Percentiles rank a stretch among this genome's conserved stretches.
These are phyloP conservation scores for Trichoderma atroviride DNA, from an alignment of 2,329 filamentous ascomycete genomes.

Conservation along the genomic window DNA sequence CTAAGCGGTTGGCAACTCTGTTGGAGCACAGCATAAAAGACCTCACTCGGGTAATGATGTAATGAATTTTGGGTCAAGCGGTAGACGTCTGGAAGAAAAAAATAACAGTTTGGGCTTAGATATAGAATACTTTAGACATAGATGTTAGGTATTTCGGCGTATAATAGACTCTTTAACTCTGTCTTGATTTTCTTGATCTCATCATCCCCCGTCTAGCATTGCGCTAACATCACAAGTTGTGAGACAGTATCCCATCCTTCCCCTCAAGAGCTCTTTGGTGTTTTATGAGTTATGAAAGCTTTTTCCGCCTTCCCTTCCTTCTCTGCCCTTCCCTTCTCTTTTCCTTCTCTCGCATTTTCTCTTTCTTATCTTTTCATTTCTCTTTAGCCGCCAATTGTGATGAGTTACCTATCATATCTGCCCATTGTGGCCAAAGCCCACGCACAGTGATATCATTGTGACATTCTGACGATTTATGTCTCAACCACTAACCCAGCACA, in stretches of 20 bases:
- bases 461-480: background rate
- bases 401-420: background rate
- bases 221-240: background rate
- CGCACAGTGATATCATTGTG: background rate
- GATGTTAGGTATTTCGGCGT: background rate
- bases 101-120: background rate
- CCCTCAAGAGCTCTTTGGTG: background rate
- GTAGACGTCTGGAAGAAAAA: background rate
- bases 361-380: background rate
- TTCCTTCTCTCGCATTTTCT: background rate
- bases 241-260: background rate
- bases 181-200: background rate
- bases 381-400: background rate
- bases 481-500: background rate
- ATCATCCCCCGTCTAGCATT: background rate
- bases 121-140: background rate
- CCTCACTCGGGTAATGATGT: background rate
- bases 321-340: background rate
- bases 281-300: background rate
- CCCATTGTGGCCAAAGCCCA: background rate
- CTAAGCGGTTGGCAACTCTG: background rate
- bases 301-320: background rate
- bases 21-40: background rate
- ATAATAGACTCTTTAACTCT: background rate
- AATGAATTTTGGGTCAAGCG: conserved; percentile 1